Base-by-base conservation (phyloP, 2,329 filamentous ascomycete species). In the Clonostachys rosea region DNA sequence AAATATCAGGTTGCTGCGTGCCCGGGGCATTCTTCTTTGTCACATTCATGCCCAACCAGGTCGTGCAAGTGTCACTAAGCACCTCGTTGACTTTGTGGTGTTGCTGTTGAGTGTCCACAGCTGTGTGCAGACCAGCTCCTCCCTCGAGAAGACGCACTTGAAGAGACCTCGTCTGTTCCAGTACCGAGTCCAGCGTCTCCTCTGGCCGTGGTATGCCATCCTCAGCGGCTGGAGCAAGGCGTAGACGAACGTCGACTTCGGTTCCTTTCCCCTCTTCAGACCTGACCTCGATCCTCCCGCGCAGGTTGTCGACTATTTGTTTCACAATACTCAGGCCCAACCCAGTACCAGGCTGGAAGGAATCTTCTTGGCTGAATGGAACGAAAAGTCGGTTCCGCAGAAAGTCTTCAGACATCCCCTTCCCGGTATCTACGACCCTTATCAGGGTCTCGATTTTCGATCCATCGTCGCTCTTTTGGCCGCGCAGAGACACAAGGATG, bases 301-400 rank as follows among this genome's bases (percentile, higher is more conserved):
- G 73, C 1, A 87, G 64, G 24, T 79, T 75, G 42, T 77, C 74
- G 14, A 86, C 75, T 35, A 87, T 79, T 45, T 72, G 70, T 37
- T 74, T 73, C 20, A 87, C 83, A 12, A 87, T 83, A 14, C 78
- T 81, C 37, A 87, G 61, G 0, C 84, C 84, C 1, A 87, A 64
- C 0, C 83, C 83, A 1, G 79, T 80, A 1, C 83, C 83, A 6
- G 75, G 74, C 3, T 79, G 74, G 16, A 87, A 63, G 0, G 72
- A 69, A 47, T 84, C 77, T 55, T 87, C 84, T 52, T 87, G 84
- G 0, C 73, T 67, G 50, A 86, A 86, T 0, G 82, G 80, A 0
- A 77, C 78, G 54, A 81, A 87, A 0, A 86, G 63, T 14, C 76
- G 73, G 13, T 76, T 76, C 17, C 76, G 72, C 46, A 84, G 66